Evolutionary conservation across 768 basidiomycete genomes (phyloP).

Genomic region (Pleurotus giganteus): DNA sequence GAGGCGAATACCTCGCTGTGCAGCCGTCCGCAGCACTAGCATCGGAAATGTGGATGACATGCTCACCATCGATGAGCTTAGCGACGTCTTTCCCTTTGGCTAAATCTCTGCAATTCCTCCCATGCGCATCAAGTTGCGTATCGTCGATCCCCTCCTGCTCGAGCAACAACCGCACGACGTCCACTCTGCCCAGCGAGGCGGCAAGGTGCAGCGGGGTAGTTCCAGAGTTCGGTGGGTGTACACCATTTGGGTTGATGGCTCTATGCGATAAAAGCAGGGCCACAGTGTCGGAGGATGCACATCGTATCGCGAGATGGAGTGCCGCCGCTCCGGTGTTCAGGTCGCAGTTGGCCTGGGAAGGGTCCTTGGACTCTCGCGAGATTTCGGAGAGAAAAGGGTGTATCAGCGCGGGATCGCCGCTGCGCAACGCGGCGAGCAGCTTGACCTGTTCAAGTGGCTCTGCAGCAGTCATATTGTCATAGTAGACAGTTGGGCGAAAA

Average conservation of each 20-base stretch:
- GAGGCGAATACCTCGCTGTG: too few species aligned
- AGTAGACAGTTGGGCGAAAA: not conserved
- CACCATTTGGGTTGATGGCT: slow-evolving; percentile 75
- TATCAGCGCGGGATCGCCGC: slow-evolving; percentile 74
- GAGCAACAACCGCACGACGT: slow-evolving; percentile 72
- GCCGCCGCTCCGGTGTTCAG: slow-evolving; percentile 72
- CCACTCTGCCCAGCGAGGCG: slow-evolving; percentile 67
- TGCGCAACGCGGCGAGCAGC: slow-evolving; percentile 59
- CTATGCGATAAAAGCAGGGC: slow-evolving; percentile 66
- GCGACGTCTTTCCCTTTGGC: slow-evolving; percentile 67
- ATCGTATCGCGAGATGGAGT: slow-evolving; percentile 80
- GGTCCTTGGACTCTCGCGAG: slow-evolving; percentile 56
- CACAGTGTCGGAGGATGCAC: slow-evolving; percentile 72
- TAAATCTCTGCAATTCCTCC: slow-evolving; percentile 68
- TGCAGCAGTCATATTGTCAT: not conserved
- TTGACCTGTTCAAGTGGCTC: slow-evolving; percentile 66
- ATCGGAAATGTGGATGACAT: not conserved
- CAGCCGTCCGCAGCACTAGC: not conserved
- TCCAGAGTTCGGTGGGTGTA: slow-evolving; percentile 71
- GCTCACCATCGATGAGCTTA: slow-evolving; percentile 66
- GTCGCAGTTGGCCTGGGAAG: slow-evolving; percentile 35
- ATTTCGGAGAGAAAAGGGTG: slow-evolving; percentile 82
- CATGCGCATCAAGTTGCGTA: slow-evolving; percentile 62
- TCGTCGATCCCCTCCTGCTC: slow-evolving; percentile 84
- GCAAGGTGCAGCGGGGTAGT: slow-evolving; percentile 71